A percentile compares a stretch with the other conserved stretches of the same genome.
phyloP scores from a whole-genome alignment of 2,329 filamentous ascomycete genomes.

The Meredithiella fracta region DNA sequence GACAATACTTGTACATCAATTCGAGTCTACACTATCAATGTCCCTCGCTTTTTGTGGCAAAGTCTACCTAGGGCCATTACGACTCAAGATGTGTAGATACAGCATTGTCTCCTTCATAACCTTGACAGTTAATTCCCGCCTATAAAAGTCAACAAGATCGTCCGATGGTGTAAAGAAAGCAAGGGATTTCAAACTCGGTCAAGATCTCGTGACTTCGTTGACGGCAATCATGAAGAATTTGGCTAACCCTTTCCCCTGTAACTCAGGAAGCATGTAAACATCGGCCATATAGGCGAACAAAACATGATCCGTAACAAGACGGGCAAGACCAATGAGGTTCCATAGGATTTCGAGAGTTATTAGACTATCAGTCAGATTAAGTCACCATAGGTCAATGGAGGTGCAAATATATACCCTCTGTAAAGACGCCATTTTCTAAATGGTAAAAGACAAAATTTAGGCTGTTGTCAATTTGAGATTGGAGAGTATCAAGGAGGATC shows the following conservation, averaged over 20 bases:
- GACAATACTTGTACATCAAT: no score
- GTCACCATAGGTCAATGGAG: neutral
- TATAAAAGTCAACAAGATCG: constrained; percentile 28
- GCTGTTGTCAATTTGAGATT: constrained; percentile 38
- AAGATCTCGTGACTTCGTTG: constrained; percentile 36
- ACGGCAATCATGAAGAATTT: constrained; percentile 47
- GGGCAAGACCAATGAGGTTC: constrained; percentile 26
- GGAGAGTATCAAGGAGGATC: constrained; percentile 31
- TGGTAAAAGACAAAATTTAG: constrained; percentile 44
- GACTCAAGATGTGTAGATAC: neutral
- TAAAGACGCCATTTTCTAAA: constrained; percentile 21
- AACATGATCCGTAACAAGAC: constrained; percentile 52
- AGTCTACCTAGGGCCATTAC: constrained; percentile 6
- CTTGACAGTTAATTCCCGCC: constrained; percentile 29
- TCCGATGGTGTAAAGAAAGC: constrained; percentile 33
- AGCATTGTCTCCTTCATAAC: constrained; percentile 25
- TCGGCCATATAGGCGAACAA: constrained; percentile 54
- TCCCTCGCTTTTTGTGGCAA: neutral
- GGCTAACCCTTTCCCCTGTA: constrained; percentile 46
- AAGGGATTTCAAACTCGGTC: constrained; percentile 43
- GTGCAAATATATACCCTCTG: neutral
- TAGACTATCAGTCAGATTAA: constrained; percentile 16
- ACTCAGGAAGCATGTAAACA: constrained; percentile 44
- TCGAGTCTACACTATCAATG: no score
- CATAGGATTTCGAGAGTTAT: constrained; percentile 21